These are phyloP conservation scores for Chlamydomonas reinhardtii DNA, from an alignment of 163 green algal genomes.

Conservation along the genomic window DNA sequence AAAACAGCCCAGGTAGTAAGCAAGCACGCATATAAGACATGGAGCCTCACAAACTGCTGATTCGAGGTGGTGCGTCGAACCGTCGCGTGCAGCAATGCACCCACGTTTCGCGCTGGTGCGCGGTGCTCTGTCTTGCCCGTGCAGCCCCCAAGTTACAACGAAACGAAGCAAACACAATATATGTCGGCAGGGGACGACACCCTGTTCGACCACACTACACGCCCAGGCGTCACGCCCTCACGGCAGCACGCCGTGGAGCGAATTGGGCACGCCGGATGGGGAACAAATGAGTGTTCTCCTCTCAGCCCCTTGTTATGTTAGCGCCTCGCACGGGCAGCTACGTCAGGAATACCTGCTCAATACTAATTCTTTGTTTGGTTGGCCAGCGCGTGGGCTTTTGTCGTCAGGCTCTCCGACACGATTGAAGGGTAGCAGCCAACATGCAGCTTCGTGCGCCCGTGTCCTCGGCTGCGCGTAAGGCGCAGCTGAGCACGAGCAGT, in stretches of 20 bases:
- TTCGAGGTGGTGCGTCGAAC: too few relatives aligned
- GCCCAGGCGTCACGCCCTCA: neutral
- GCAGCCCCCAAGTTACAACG: too few relatives aligned
- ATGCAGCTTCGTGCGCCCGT: constrained; percentile 47
- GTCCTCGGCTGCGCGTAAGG: constrained; percentile 5
- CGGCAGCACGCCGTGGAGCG: neutral
- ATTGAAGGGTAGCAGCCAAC: neutral
- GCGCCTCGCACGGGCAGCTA: neutral
- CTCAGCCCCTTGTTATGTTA: neutral
- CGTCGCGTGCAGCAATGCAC: too few relatives aligned
- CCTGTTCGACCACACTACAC: too few relatives aligned
- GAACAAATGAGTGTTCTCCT: neutral
- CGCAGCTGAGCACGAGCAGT: neutral
- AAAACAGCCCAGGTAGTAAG: too few relatives aligned
- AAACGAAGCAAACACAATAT: too few relatives aligned
- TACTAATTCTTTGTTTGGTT: neutral
- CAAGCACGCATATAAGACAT: too few relatives aligned
- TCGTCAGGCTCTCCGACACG: constrained; percentile 22
- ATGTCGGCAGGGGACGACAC: too few relatives aligned
- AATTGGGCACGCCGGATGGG: neutral
- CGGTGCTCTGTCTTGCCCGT: too few relatives aligned
- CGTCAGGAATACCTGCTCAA: neutral
- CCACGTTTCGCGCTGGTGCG: too few relatives aligned
- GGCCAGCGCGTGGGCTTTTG: neutral
- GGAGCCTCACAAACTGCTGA: too few relatives aligned